Evolutionary conservation across 345 rosid genomes (phyloP).

Genomic region (Eutrema yunnanense): DNA sequence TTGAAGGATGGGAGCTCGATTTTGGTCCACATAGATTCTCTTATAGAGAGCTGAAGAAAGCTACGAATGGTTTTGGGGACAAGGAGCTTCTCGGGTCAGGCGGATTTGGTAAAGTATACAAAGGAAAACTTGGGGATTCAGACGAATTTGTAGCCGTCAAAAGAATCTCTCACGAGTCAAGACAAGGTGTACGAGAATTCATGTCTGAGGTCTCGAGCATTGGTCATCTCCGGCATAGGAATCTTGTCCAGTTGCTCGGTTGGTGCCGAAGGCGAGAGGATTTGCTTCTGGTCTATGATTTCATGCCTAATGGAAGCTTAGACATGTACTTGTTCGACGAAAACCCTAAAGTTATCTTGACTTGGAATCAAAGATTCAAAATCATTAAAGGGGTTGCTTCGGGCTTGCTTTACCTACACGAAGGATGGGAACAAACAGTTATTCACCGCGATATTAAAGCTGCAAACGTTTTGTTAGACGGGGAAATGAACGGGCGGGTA

Average conservation of each 20-base stretch:
- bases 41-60: conserved; percentile 67
- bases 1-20: conserved; percentile 80
- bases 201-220: conserved; percentile 77
- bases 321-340: conserved; percentile 72
- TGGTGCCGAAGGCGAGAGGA: conserved; percentile 67
- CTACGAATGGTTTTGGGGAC: conserved; percentile 73
- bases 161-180: conserved; percentile 69
- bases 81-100: conserved; percentile 81
- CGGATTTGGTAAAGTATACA: conserved; percentile 83
- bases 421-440: conserved; percentile 88
- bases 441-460: conserved; percentile 93
- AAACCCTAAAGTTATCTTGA: conserved; percentile 45
- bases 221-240: conserved; percentile 85
- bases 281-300: conserved; percentile 76
- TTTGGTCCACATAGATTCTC: conserved; percentile 80
- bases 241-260: conserved; percentile 78
- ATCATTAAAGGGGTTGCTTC: conserved; percentile 81
- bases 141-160: conserved; percentile 66
- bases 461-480: conserved; percentile 72
- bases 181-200: conserved; percentile 75
- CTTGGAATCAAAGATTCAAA: conserved; percentile 73
- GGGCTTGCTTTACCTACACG: conserved; percentile 78
- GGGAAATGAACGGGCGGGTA: conserved; percentile 63
- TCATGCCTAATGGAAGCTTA: conserved; percentile 86
- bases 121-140: conserved; percentile 53